Evolutionary conservation across 345 rosid genomes (phyloP).

Genomic region (Gossypium raimondii): DNA sequence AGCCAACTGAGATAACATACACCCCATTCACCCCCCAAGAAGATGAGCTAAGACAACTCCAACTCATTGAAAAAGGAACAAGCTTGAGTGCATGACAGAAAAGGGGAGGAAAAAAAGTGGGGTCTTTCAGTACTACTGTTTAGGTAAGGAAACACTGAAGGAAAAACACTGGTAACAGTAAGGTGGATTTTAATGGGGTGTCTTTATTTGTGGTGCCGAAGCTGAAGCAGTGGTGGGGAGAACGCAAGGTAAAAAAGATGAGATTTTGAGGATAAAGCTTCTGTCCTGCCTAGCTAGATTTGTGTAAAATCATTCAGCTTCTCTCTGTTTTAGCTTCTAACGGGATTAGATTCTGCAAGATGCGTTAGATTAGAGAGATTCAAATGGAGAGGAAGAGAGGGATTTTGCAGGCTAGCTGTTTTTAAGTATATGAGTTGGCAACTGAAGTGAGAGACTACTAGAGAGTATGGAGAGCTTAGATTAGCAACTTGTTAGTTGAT

Average conservation of each 20-base stretch:
- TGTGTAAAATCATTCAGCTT: slow-evolving; percentile 5
- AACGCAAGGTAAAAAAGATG: slow-evolving; percentile 2
- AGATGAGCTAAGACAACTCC: slow-evolving; percentile 16
- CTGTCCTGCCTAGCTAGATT: slow-evolving; percentile 20
- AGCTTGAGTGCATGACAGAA: slow-evolving; percentile 26
- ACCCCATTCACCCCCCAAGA: slow-evolving; percentile 61
- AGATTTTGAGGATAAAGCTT: background rate
- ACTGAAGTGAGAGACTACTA: background rate
- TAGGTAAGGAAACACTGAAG: background rate
- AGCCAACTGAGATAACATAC: slow-evolving; percentile 86
- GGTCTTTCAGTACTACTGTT: background rate
- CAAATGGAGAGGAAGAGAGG: background rate
- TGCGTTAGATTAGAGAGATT: background rate
- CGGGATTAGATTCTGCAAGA: slow-evolving; percentile 2
- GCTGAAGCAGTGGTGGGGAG: background rate
- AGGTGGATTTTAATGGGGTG: background rate
- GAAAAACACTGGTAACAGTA: background rate
- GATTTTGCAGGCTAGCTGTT: background rate
- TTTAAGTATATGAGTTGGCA: slow-evolving; percentile 2
- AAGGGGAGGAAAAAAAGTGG: background rate
- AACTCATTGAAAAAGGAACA: slow-evolving; percentile 34
- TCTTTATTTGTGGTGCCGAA: slow-evolving; percentile 3
- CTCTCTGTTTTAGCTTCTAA: background rate
- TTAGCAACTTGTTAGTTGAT: background rate
- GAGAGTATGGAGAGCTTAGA: background rate